phyloP scores from a whole-genome alignment of 495 filamentous ascomycete genomes.

The Neurospora africana region DNA sequence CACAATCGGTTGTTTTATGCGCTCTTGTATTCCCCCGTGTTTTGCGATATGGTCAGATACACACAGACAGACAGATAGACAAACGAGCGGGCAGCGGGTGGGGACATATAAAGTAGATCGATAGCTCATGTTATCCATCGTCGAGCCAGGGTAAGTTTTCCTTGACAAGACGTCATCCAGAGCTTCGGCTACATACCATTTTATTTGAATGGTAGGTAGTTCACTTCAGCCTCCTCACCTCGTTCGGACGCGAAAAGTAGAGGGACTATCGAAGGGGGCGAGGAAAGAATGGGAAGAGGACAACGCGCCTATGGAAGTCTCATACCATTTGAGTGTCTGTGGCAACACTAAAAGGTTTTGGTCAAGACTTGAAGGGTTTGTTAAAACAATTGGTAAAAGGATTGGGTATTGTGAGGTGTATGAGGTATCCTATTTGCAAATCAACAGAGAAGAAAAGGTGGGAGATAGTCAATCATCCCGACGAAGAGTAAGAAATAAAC shows the following conservation, averaged over 20 bases:
- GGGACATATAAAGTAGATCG: background rate
- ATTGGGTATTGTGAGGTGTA: background rate
- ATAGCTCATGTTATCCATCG: background rate
- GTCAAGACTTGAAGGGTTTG: background rate
- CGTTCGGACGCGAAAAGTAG: background rate
- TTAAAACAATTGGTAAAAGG: background rate
- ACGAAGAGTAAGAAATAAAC: background rate
- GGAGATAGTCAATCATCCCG: background rate
- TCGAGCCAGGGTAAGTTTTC: background rate
- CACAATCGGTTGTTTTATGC: background rate
- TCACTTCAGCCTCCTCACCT: too few relatives aligned
- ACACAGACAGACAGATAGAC: background rate
- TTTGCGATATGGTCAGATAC: background rate
- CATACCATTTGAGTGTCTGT: background rate
- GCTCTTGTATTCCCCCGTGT: background rate
- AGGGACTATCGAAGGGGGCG: background rate
- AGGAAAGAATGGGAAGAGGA: background rate
- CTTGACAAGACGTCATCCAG: too few relatives aligned
- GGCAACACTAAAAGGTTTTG: background rate
- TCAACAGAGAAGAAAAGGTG: background rate
- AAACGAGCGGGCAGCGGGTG: too few relatives aligned
- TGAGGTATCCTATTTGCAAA: background rate
- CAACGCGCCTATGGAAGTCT: background rate
- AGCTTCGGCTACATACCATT: too few relatives aligned
- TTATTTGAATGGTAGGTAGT: too few relatives aligned